Evolutionary conservation across 768 basidiomycete species (phyloP).

Genomic region (Lactarius evosmus): DNA sequence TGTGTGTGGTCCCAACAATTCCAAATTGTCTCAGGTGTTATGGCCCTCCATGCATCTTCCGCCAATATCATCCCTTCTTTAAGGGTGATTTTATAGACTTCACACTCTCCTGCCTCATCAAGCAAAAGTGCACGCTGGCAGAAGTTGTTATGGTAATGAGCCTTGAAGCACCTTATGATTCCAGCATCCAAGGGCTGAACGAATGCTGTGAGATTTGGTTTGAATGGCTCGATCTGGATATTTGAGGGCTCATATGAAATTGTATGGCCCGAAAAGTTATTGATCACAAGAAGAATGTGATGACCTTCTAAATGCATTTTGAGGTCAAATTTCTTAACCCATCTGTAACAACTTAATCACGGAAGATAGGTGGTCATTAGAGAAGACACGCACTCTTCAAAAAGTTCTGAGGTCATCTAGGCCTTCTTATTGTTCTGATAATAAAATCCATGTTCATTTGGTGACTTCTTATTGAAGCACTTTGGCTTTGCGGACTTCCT

Average conservation of each 20-base stretch:
- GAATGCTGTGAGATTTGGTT: not conserved
- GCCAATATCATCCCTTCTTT: too few species aligned
- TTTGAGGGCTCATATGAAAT: not conserved
- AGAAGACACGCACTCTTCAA: not conserved
- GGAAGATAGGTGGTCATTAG: not conserved
- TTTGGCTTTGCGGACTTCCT: not conserved
- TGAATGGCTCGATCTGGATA: not conserved
- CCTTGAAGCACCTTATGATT: not conserved
- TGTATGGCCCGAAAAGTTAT: constrained; percentile 1
- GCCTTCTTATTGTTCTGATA: not conserved
- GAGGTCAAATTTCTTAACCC: not conserved
- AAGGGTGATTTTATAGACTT: not conserved
- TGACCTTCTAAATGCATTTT: not conserved
- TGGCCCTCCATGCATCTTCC: too few species aligned
- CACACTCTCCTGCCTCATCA: not conserved
- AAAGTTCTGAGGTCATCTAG: not conserved
- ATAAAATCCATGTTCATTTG: not conserved
- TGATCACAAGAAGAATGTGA: not conserved
- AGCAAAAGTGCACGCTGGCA: not conserved
- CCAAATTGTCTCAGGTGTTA: too few species aligned
- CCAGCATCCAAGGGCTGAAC: not conserved
- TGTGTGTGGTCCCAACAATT: too few species aligned
- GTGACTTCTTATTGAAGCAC: not conserved
- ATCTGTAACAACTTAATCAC: not conserved
- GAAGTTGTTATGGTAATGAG: not conserved